Conservation (phyloP, 1,284 basidiomycete genomes). For the Tilletia walkeri region DNA sequence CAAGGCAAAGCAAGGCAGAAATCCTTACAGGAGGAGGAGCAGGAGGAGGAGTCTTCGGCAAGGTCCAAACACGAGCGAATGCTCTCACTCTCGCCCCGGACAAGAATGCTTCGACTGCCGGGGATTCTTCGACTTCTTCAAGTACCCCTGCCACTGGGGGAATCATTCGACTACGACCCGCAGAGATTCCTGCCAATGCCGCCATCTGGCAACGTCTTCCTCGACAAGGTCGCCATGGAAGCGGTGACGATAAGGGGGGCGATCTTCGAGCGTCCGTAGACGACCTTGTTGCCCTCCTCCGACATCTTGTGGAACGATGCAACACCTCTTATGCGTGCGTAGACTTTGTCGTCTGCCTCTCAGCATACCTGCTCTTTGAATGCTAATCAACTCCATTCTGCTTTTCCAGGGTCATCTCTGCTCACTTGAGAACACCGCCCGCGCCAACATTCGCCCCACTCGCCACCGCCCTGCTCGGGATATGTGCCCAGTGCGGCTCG, state of each 20-base stretch:
- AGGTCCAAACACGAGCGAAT: constrained; percentile 3
- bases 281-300: constrained; percentile 1
- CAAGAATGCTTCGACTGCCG: neutral
- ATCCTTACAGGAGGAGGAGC: neutral
- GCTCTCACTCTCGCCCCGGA: neutral
- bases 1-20: neutral
- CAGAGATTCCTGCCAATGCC: neutral
- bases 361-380: too few relatives aligned
- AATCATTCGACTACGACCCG: too few relatives aligned
- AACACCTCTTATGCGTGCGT: constrained; percentile 1
- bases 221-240: neutral
- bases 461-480: constrained; percentile 4
- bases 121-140: too few relatives aligned
- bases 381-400: too few relatives aligned
- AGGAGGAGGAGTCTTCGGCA: constrained; percentile 11
- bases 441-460: constrained; percentile 2
- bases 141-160: too few relatives aligned
- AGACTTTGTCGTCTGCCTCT: neutral
- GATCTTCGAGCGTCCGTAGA: neutral
- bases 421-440: neutral
- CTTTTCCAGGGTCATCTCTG: constrained; percentile 9
- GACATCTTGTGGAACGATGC: neutral
- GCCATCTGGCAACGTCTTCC: neutral
- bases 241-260: neutral
- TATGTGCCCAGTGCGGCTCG: constrained; percentile 8